Conservation (phyloP, 1,284 basidiomycete genomes). For the Sporisorium sorghi region DNA sequence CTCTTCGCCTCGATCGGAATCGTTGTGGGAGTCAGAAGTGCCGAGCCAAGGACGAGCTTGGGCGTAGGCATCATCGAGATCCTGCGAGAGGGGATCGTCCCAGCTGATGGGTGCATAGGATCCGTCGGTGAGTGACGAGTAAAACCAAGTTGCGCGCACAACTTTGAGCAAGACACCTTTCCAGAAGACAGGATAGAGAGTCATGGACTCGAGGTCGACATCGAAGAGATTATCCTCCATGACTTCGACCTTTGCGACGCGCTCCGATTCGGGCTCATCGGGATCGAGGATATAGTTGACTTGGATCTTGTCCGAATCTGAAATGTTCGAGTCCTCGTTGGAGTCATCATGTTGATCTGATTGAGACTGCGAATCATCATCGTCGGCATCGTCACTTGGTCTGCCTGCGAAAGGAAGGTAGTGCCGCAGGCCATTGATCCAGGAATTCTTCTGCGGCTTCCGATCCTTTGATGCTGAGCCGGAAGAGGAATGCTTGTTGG, state of each 20-base stretch:
- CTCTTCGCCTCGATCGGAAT: conserved; percentile 34
- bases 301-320: conserved; percentile 34
- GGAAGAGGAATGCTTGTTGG: conserved; percentile 3
- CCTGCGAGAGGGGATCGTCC: conserved; percentile 61
- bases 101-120: conserved; percentile 62
- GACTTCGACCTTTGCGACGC: conserved; percentile 56
- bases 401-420: conserved; percentile 17
- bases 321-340: conserved; percentile 2
- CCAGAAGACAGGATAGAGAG: conserved; percentile 70
- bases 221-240: conserved; percentile 67
- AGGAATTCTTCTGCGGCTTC: neutral
- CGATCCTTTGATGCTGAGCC: neutral
- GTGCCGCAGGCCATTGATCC: conserved; percentile 12
- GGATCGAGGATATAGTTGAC: conserved; percentile 61
- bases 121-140: conserved; percentile 59
- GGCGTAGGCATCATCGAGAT: conserved; percentile 68
- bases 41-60: conserved; percentile 67
- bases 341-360: conserved; percentile 17
- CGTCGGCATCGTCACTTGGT: neutral
- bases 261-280: conserved; percentile 54
- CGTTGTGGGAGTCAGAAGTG: neutral
- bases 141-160: conserved; percentile 70
- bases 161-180: conserved; percentile 67
- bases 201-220: conserved; percentile 64
- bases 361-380: conserved; percentile 6